Conservation (phyloP, 73 alveolate genomes). For the Uronychia setigera region DNA sequence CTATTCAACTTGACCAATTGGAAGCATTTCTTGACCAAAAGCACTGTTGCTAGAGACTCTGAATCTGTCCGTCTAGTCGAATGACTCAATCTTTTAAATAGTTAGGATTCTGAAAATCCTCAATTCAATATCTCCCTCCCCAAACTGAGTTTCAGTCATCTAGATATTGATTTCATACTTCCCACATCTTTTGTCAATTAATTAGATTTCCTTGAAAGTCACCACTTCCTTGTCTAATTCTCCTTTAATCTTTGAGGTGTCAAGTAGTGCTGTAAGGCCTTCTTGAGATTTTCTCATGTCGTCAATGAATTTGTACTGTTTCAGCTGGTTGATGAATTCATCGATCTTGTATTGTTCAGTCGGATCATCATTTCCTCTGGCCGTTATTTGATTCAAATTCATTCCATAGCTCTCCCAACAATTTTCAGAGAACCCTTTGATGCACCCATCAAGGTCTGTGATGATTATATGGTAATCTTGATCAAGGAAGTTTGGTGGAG, state of each 20-base stretch:
- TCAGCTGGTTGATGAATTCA: slow-evolving; percentile 9
- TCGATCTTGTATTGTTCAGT: slow-evolving; percentile 15
- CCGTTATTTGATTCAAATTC: slow-evolving; percentile 7
- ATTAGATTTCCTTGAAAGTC: slow-evolving; percentile 19
- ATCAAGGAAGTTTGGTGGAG: slow-evolving; percentile 27
- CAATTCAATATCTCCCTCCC: slow-evolving; percentile 18
- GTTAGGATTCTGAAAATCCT: slow-evolving; percentile 16
- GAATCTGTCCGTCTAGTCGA: no score
- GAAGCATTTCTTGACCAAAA: no score
- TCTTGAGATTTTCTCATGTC: slow-evolving; percentile 17
- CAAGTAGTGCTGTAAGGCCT: slow-evolving; percentile 12
- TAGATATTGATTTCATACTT: slow-evolving; percentile 24
- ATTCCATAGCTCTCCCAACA: slow-evolving; percentile 51
- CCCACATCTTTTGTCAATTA: slow-evolving; percentile 19
- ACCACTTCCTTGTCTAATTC: slow-evolving; percentile 17
- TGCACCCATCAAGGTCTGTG: slow-evolving; percentile 36
- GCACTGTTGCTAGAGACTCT: no score
- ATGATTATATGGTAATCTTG: slow-evolving; percentile 34
- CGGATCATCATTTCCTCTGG: slow-evolving; percentile 32
- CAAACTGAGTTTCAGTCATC: slow-evolving; percentile 14
- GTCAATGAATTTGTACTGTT: slow-evolving; percentile 2
- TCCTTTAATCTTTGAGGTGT: slow-evolving; percentile 19
- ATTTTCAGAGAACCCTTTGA: slow-evolving; percentile 25
- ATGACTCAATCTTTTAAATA: background rate
- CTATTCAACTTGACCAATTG: no score